Base-by-base conservation (phyloP, 2,329 filamentous ascomycete species). In the Blastomyces emzantsi region DNA sequence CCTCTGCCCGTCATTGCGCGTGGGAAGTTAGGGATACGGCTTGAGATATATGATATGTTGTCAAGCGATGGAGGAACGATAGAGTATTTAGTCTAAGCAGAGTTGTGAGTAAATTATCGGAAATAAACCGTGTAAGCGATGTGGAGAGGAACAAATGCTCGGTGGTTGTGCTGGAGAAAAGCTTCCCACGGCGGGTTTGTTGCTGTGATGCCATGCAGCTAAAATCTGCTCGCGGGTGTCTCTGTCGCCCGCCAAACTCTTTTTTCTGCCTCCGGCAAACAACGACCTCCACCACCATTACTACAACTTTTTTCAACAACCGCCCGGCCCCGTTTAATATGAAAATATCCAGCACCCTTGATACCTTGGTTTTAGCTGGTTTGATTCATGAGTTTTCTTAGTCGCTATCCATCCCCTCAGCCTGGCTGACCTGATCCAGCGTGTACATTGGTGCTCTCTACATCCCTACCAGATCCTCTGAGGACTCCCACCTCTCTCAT, bases 1-100 rank as follows among this genome's bases (percentile, higher is more conserved):
- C 81, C 76, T 69, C 83, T 81, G 72, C 82, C 81, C 68, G 81
- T 79, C 85, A 82, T 82, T 67, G 63, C 75, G 70, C 61, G 62
- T 62, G 63, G 52, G 57, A 17, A 9, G 17, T 28, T n/a, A 36
- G 43, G 30, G 25, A 36, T 25, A 28, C 30, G 4, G 25, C 19
- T 25, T 25, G 7, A 19, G 22, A 22, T 36, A 33, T 51, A 28
- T 28, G 22, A 28, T 51, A 28, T 51, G 49, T 13, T 6, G 49
- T 28, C 22, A 17, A 51, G 22, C 47, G 49, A 25, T 28, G 9
- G 49, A 25, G 9, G 22, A 4, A n/a, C 3, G 19, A n/a, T 19
- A n/a, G 45, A 19, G 17, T 45, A n/a, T 45, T 33, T 33, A 36
- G 19, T 19, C 17, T n/a, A n/a, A 15, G 28, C 28, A 36, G 39